Base-by-base conservation (phyloP, 1,284 basidiomycete genomes). In the Quambalaria eucalypti region DNA sequence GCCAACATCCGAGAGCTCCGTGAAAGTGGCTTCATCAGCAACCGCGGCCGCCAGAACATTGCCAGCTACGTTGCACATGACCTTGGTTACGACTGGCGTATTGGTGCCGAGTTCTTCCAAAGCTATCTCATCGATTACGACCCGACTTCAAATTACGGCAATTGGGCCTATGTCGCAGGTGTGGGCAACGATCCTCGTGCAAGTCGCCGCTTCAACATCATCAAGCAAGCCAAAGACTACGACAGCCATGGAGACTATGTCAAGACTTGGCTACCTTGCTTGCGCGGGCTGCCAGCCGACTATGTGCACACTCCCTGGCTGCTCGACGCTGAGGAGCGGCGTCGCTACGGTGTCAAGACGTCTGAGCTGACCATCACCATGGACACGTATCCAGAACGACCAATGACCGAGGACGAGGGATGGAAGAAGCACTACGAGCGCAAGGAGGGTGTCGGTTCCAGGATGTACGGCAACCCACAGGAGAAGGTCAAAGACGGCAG, bases 161-260 rank as follows among this genome's bases (percentile, higher is more conserved):
- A 71, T 31, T 71, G 69, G 69, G 62, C 65, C 54, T 72, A 70
- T 28, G 76, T 78, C 26, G 79, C 79, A n/a, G 81, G 81, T 19
- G 80, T 81, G 23, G 81, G 82, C 6, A 82, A 81, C 67, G 81
- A 82, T 61, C 79, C 82, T 4, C 74, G 81, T 0, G 79, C 79
- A 2, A 78, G 76, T 6, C 68, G 81, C 28, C 79, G 81, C 61
- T 82, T 82, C 76, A 82, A 82, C 66, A 80, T 78, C 12, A 78
- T 82, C 73, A 82, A 82, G 69, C 81, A 82, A 65, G 79, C 78
- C 6, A 78, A 78, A 52, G 80, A 81, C 57, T 81, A 81, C 71
- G 80, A 81, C 60, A 69, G 77, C 2, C 55, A 78, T n/a, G 79
- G 77, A 14, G 76, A 79, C 29, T 81, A 81, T 62, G 77, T 81